Base-by-base conservation (phyloP, 805 yeast species). In the Nematodospora valgi region DNA sequence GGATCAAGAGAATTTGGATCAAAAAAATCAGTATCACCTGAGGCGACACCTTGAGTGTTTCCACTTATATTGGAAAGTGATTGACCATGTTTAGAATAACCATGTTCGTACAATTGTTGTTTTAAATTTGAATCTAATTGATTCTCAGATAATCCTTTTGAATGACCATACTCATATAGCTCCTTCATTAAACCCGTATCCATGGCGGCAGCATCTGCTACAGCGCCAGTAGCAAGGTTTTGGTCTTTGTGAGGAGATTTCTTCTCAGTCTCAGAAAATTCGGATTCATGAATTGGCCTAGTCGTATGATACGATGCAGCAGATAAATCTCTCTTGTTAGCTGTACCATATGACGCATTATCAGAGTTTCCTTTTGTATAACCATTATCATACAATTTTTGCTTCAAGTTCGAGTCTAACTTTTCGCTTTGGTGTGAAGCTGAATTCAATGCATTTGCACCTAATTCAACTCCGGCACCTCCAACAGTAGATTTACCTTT, bases 1-100 rank as follows among this genome's bases (percentile, higher is more conserved):
- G 9, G 8, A 18, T 33, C 37, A 26, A 27, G 32, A 26, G 7
- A 8, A 13, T 8, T 10, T 10, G 11, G 19, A 7, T 15, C 23
- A 34, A 42, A 43, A 24, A 7, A 38, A 20, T 28, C 47, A 35
- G 28, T 30, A 31, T 27, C 45, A 20, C 19, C 24, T 7, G 24
- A 18, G 7, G 35, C 11, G n/a, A 7, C 15, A 11, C 15, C 6
- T 15, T 15, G 16, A 8, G 24, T 6, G 9, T 4, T 8, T 6
- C 10, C 16, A 5, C 13, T 16, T 7, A 12, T 3, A 15, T 26
- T 18, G n/a, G 21, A 26, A 20, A 12, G 15, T 19, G 21, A 6
- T 6, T 23, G 9, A 18, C 31, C 31, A 10, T 21, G 23, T 21
- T 34, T 15, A 6, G 20, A 4, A 16, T 24, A 17, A 17, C 35